Evolutionary conservation across 768 basidiomycete species (phyloP).

Genomic region (Podaxis mareebaensis): DNA sequence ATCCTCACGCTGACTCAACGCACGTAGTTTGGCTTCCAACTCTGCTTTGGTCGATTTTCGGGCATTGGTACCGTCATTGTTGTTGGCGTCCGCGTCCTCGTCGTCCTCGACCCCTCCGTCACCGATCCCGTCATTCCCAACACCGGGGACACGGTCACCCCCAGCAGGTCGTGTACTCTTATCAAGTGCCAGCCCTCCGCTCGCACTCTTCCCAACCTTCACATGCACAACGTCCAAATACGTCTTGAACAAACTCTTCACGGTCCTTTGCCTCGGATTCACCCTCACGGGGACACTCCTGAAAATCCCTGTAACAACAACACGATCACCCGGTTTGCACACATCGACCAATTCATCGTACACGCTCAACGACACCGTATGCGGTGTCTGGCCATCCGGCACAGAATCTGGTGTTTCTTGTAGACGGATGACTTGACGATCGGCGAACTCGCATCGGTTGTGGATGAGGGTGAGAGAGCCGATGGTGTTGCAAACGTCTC

Average conservation of each 20-base stretch:
- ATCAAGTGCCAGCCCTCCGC: constrained; percentile 78
- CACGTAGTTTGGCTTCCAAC: constrained; percentile 75
- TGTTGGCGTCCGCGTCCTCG: constrained; percentile 27
- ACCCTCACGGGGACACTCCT: constrained; percentile 94
- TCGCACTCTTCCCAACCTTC: constrained; percentile 40
- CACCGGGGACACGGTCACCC: constrained; percentile 66
- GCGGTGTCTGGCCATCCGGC: constrained; percentile 97
- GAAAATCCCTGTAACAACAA: constrained; percentile 92
- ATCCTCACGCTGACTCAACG: constrained; percentile 73
- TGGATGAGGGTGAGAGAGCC: constrained; percentile 96
- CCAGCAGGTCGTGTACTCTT: constrained; percentile 71
- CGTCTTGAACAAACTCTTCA: constrained; percentile 97
- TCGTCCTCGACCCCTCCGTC: constrained; percentile 60
- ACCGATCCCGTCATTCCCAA: constrained; percentile 70
- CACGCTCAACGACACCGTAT: constrained; percentile 95
- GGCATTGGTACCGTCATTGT: constrained; percentile 37
- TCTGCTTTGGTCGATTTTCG: constrained; percentile 58
- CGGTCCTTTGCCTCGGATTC: constrained; percentile 85
- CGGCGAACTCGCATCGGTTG: constrained; percentile 95
- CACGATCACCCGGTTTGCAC: constrained; percentile 93
- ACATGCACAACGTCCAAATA: constrained; percentile 96
- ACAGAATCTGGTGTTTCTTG: constrained; percentile 99
- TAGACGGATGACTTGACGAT: constrained; percentile 91
- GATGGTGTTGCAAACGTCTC: constrained; percentile 86
- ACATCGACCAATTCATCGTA: constrained; percentile 98